These are phyloP conservation scores for Mycena indigotica DNA, from an alignment of 768 basidiomycete species.

Conservation along the genomic window DNA sequence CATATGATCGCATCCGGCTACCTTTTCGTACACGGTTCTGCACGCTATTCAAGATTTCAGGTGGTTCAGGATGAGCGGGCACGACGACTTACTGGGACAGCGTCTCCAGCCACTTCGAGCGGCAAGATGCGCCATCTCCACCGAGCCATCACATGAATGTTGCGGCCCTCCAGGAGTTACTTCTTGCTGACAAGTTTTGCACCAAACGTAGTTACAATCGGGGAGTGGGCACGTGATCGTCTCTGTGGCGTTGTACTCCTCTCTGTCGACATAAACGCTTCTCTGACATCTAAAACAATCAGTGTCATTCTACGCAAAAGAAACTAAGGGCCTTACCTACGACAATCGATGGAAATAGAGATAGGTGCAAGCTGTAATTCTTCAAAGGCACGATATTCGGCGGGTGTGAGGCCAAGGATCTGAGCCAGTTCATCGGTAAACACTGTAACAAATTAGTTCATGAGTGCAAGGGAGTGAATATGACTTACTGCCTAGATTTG, in stretches of 20 bases:
- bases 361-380: conserved; percentile 50
- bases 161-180: conserved; percentile 40
- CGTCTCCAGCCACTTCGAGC: conserved; percentile 58
- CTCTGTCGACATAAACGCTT: conserved; percentile 51
- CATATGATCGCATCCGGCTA: conserved; percentile 62
- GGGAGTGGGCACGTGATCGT: conserved; percentile 53
- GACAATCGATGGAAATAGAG: conserved; percentile 51
- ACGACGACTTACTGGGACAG: conserved; percentile 52
- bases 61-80: not conserved
- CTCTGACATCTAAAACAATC: conserved; percentile 45
- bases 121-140: conserved; percentile 57
- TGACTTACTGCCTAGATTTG: conserved; percentile 31
- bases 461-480: conserved; percentile 24
- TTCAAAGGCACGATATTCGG: conserved; percentile 41
- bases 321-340: conserved; percentile 45
- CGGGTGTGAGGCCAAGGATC: conserved; percentile 47
- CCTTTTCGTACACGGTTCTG: conserved; percentile 52
- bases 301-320: not conserved
- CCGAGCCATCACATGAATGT: conserved; percentile 62
- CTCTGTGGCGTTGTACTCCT: conserved; percentile 42
- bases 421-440: conserved; percentile 43
- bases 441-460: conserved; percentile 28
- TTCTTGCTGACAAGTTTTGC: conserved; percentile 56
- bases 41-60: conserved; percentile 36
- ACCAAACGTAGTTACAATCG: conserved; percentile 57